Evolutionary conservation across 2,329 filamentous ascomycete genomes (phyloP), one percentile per base, ranked within the genome.

Genomic region (Arthrobotrys sinensis): DNA sequence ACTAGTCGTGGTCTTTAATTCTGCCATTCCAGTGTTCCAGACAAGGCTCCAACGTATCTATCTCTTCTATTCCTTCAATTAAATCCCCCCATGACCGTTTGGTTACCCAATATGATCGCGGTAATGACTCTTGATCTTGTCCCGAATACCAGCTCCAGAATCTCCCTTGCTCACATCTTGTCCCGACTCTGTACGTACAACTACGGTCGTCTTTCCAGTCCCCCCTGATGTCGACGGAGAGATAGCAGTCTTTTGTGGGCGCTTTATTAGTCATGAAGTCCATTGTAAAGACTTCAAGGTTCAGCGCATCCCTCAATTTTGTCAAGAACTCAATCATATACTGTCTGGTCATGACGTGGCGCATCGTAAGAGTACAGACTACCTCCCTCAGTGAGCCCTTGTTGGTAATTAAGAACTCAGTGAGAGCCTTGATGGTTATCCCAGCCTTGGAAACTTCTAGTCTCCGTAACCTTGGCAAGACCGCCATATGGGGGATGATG

Each of bases 171-270:
- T 60, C 55, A n/a, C 55, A 60, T 16, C n/a, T 60, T n/a, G 36
- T 43, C 34, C 55, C 55, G 4, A 60, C 19, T 10, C 11, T 24
- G 43, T 60, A 60, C n/a, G 3, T 43, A 43, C n/a, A 14, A 28
- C 4, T 19, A 10, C 7, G 11, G 8, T 43, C 52, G n/a, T 57
- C 36, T 28, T 11, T 43, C 55, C 36, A 43, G 3, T 19, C n/a
- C 36, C 55, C 55, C 12, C 34, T 24, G 24, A 60, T 60, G 19
- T 60, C 55, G n/a, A 60, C 55, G 36, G 55, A 40, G 19, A 60
- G 55, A 28, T 60, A 5, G 19, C 55, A 60, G 3, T 16, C 12
- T 11, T 60, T 60, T 2, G 19, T 11, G 3, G 36, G 55, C 14
- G n/a, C 16, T 28, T 43, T 43, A 43, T 60, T 40, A 6, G 55